phyloP scores from a whole-genome alignment of 495 filamentous ascomycete species.

The Aspergillus nanangensis region DNA sequence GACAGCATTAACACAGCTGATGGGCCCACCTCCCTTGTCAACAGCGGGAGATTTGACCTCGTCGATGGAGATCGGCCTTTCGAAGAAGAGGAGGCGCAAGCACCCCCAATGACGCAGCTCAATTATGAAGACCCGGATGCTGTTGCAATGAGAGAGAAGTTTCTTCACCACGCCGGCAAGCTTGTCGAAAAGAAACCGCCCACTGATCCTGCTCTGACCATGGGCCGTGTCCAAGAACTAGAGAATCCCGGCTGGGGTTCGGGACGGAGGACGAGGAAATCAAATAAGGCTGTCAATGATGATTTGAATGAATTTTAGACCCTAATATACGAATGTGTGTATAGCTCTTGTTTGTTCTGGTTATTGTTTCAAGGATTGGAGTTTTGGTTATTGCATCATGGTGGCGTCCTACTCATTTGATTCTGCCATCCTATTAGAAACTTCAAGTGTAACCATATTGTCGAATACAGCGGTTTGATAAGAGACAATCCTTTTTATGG shows the following conservation, averaged over 20 bases:
- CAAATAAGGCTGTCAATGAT: constrained; percentile 20
- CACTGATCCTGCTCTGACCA: constrained; percentile 14
- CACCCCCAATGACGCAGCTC: constrained; percentile 48
- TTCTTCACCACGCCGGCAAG: constrained; percentile 40
- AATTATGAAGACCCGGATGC: constrained; percentile 51
- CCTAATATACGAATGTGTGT: constrained; percentile 4
- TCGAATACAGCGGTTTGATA: too few species aligned
- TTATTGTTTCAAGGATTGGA: too few species aligned
- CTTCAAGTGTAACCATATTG: too few species aligned
- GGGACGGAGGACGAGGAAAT: constrained; percentile 37
- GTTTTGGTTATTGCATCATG: not conserved
- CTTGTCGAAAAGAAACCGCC: constrained; percentile 20
- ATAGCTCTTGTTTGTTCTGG: not conserved
- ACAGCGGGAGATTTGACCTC: constrained; percentile 30
- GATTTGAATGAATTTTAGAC: constrained; percentile 6
- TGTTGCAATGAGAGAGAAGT: constrained; percentile 43
- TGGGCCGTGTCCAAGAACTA: constrained; percentile 30
- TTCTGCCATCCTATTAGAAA: too few species aligned
- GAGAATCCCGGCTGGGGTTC: constrained; percentile 33
- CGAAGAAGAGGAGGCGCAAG: constrained; percentile 27
- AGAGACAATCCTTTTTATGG: too few species aligned
- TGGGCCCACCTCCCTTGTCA: constrained; percentile 30
- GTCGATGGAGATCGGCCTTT: constrained; percentile 17
- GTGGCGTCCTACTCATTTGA: constrained; percentile 4
- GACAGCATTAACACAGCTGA: constrained; percentile 33